Base-by-base conservation (phyloP, 225 moss, liverwort and hornwort genomes). In the Antitrichia curtipendula region DNA sequence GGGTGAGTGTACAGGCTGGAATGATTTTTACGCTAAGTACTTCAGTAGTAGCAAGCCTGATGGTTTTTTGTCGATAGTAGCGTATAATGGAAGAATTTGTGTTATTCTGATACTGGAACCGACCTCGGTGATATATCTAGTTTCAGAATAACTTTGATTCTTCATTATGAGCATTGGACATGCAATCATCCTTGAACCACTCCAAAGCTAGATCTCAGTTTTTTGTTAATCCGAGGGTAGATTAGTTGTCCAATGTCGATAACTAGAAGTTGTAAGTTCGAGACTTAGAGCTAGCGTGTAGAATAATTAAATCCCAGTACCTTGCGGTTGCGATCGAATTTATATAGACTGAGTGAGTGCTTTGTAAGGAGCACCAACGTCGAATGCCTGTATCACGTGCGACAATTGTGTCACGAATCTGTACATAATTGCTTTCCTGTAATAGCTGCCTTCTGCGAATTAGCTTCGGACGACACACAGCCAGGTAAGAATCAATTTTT, bases 21-120 rank as follows among this genome's bases (percentile, higher is more conserved):
- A 56, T 68, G 27, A 78, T 77, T 54, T 16, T 40, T 41, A 18
- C 45, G 43, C 16, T 38, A 56, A 43, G 79, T 78, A 70, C 38
- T 36, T 62, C 41, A 74, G 60, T 18, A 77, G 76, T 76, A 68
- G 57, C 66, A 13, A 69, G 49, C 41, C 41, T 21, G 62, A 38
- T 75, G 62, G 4, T 14, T 75, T n/a, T 62, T 88, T 82, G 88
- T 88, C 82, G 78, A 90, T 74, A 58, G 5, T 73, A 66, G 41
- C 88, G 4, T 58, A 66, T 90, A 76, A 80, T 88, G 75, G 40
- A 56, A 89, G 93, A 91, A 90, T 87, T 85, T 71, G 73, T 64
- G 85, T 93, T 91, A 91, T 90, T 87, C 90, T 90, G 86, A 79
- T 59, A 87, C 87, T 87, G 23, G 52, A 62, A 82, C 76, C 32